A percentile compares a stretch with the other conserved stretches of the same genome.
Evolutionary conservation across 1,139 yeast genomes (phyloP).

Genomic region (Spathaspora sp.): DNA sequence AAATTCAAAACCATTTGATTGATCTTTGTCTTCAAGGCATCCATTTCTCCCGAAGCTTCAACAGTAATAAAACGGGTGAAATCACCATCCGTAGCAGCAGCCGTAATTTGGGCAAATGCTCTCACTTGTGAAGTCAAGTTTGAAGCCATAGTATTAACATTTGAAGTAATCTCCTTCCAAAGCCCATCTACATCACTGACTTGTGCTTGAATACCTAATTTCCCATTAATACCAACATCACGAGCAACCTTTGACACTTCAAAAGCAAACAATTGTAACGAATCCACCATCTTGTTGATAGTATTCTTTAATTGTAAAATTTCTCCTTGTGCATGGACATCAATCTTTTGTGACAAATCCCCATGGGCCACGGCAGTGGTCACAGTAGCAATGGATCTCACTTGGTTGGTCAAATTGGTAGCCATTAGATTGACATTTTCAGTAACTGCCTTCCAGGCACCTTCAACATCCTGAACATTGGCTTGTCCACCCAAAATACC

Average conservation of each 20-base stretch:
- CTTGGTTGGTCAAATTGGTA: slow-evolving; percentile 82
- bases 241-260: slow-evolving; percentile 90
- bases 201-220: slow-evolving; percentile 88
- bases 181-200: slow-evolving; percentile 88
- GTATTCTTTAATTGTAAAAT: slow-evolving; percentile 75
- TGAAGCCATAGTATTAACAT: slow-evolving; percentile 91
- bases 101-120: slow-evolving; percentile 91
- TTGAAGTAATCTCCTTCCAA: slow-evolving; percentile 92
- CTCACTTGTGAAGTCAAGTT: slow-evolving; percentile 89
- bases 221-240: slow-evolving; percentile 92
- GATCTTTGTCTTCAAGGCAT: slow-evolving; percentile 84
- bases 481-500: slow-evolving; percentile 93
- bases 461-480: slow-evolving; percentile 88
- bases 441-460: slow-evolving; percentile 91
- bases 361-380: slow-evolving; percentile 94
- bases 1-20: slow-evolving; percentile 89
- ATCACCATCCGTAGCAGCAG: slow-evolving; percentile 93
- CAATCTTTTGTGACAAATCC: slow-evolving; percentile 82
- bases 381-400: slow-evolving; percentile 85
- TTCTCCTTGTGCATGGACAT: slow-evolving; percentile 89
- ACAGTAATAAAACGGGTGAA: slow-evolving; percentile 87
- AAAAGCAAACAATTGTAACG: slow-evolving; percentile 80
- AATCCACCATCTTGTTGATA: slow-evolving; percentile 88
- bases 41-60: slow-evolving; percentile 93
- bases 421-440: slow-evolving; percentile 92